Percentiles rank a stretch among this genome's conserved stretches.
Conservation (phyloP, 2,329 filamentous ascomycete genomes). For the Epichloe amarillans region DNA sequence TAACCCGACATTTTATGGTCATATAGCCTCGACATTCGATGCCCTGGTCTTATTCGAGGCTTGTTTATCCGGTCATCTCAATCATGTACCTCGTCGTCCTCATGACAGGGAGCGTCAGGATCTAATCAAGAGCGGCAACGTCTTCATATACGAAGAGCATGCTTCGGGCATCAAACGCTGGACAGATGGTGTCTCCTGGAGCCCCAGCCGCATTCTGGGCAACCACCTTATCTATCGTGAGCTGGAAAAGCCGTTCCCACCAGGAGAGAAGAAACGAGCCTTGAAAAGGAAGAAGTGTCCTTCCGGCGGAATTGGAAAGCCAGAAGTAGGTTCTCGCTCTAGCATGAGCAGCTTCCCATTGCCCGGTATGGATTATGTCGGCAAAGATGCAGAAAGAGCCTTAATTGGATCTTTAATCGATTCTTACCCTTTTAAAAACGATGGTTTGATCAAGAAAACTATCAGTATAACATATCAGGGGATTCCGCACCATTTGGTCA, state of each 20-base stretch:
- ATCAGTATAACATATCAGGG: constrained; percentile 67
- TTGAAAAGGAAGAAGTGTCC: constrained; percentile 50
- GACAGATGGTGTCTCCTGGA: constrained; percentile 89
- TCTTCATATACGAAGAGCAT: constrained; percentile 88
- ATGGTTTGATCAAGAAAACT: constrained; percentile 82
- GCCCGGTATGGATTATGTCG: background rate
- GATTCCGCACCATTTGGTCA: constrained; percentile 72
- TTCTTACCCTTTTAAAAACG: constrained; percentile 74
- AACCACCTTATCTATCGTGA: constrained; percentile 83
- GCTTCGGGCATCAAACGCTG: constrained; percentile 86
- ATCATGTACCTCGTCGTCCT: constrained; percentile 69
- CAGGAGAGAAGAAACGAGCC: constrained; percentile 74
- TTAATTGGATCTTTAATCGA: constrained; percentile 77
- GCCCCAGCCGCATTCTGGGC: constrained; percentile 70
- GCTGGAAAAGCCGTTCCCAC: constrained; percentile 62
- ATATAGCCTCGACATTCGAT: constrained; percentile 57
- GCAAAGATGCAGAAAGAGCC: constrained; percentile 23
- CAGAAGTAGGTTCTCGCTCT: constrained; percentile 14
- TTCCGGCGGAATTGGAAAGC: constrained; percentile 24
- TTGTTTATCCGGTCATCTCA: constrained; percentile 54
- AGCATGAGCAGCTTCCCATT: constrained; percentile 6
- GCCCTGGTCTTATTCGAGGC: constrained; percentile 72
- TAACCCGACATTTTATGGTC: constrained; percentile 53
- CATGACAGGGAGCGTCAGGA: constrained; percentile 70
- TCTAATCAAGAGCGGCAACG: constrained; percentile 70